Evolutionary conservation across 495 filamentous ascomycete species (phyloP), one percentile per base, ranked within the genome.

Genomic region (Penicillium canescens): DNA sequence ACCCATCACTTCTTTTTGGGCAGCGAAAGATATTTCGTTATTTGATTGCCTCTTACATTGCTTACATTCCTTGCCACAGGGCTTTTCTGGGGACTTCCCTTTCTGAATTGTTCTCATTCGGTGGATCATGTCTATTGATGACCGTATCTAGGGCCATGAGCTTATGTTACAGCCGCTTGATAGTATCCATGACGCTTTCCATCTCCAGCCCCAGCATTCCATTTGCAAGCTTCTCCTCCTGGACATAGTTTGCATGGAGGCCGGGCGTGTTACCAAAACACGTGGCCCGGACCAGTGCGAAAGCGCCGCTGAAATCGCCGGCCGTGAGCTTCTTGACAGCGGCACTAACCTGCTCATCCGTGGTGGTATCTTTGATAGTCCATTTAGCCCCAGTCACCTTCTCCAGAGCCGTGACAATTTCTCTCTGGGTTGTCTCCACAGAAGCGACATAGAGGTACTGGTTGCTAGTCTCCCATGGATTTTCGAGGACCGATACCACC

Each of bases 371-470:
- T n/a, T 50, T 63, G 4, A 78, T 56, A 0, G 58, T 63, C 72
- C 73, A 82, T 40, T 71, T 69, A 45, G 60, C 54, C 6, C 69
- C 72, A 2, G 72, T 74, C 1, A 57, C 61, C 16, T 71, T 66
- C 62, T 83, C 75, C n/a, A 77, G 55, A 7, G 69, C 65, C 0
- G 56, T 52, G 4, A 83, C 55, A 9, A 83, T 61, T 31, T 83
- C 69, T 3, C 62, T 58, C 66, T 83, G 82, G 2, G 69, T 70
- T 6, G 69, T 66, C 21, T 56, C 68, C 42, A 80, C 72, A 14
- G 70, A 75, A 12, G 73, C 65, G 37, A 83, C 62, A 55, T 70
- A 78, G 14, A 84, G 48, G 60, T 77, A 74, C 50, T 65, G 57
- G 60, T 84, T 82, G n/a, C 54, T 63, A 6, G 78, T 82, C 43